These are phyloP conservation scores for Starmerella gropengiesseri DNA, from an alignment of 805 yeast genomes.

Conservation along the genomic window DNA sequence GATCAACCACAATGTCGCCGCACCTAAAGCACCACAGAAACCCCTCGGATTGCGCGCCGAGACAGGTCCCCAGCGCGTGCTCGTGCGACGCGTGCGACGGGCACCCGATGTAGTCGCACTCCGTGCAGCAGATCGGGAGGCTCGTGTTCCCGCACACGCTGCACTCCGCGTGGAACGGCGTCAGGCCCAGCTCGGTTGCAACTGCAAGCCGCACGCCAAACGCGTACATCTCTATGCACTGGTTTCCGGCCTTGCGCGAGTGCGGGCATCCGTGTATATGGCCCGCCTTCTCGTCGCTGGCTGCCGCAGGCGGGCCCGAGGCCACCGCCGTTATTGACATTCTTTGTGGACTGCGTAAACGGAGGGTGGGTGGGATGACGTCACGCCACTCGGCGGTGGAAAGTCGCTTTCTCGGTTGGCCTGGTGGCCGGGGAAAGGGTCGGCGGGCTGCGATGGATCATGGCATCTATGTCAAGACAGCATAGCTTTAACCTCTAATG, in stretches of 20 bases:
- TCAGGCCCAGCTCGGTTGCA: constrained; percentile 6
- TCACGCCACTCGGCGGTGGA: too few species aligned
- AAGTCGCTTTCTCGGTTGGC: too few species aligned
- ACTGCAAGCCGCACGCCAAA: constrained; percentile 15
- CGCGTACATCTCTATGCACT: constrained; percentile 13
- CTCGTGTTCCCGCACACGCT: constrained; percentile 10
- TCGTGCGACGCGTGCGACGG: constrained; percentile 18
- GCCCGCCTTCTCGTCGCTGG: background rate
- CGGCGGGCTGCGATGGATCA: too few species aligned
- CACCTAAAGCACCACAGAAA: constrained; percentile 67
- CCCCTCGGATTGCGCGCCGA: constrained; percentile 44
- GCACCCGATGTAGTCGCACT: constrained; percentile 22
- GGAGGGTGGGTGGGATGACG: constrained; percentile 1
- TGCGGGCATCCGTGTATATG: constrained; percentile 11
- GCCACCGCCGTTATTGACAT: constrained; percentile 5
- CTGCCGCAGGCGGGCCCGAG: background rate
- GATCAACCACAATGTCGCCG: constrained; percentile 56
- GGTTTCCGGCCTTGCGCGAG: constrained; percentile 11
- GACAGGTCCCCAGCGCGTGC: constrained; percentile 57
- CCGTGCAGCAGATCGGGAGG: constrained; percentile 20
- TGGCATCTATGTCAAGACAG: too few species aligned
- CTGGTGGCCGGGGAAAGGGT: too few species aligned
- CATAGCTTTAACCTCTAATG: too few species aligned
- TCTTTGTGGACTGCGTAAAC: constrained; percentile 1
- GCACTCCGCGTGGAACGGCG: constrained; percentile 13